phyloP scores from a whole-genome alignment of 768 basidiomycete species.

The Mycena filopes region DNA sequence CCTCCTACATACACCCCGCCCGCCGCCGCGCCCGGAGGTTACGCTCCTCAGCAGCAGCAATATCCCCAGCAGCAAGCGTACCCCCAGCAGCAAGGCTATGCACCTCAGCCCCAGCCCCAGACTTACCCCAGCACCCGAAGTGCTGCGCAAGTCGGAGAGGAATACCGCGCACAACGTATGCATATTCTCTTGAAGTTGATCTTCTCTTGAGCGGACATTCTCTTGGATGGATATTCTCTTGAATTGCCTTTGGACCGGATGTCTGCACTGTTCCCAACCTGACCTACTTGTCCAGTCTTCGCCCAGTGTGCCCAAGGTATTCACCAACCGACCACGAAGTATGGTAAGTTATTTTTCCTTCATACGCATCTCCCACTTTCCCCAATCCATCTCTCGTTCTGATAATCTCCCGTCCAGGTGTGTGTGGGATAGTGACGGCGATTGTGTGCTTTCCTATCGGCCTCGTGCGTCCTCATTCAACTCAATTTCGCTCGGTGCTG shows the following conservation, averaged over 20 bases:
- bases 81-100: slow-evolving; percentile 17
- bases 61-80: slow-evolving; percentile 8
- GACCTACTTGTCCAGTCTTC: slow-evolving; percentile 31
- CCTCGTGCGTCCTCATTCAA: too few species aligned
- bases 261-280: too few species aligned
- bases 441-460: slow-evolving; percentile 41
- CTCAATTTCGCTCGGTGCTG: too few species aligned
- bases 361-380: not conserved
- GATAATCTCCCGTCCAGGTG: not conserved
- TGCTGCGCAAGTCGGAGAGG: slow-evolving; percentile 36
- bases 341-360: slow-evolving; percentile 11
- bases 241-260: too few species aligned
- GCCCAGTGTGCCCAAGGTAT: slow-evolving; percentile 39
- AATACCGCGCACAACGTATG: slow-evolving; percentile 40
- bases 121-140: slow-evolving; percentile 17
- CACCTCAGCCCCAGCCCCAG: slow-evolving; percentile 26
- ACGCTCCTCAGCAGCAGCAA: not conserved
- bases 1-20: slow-evolving; percentile 23
- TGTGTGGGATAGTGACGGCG: slow-evolving; percentile 37
- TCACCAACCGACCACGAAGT: slow-evolving; percentile 38
- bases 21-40: not conserved
- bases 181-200: too few species aligned
- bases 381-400: not conserved
- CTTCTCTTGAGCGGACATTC: too few species aligned
- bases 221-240: too few species aligned